Evolutionary conservation across 306 rosid genomes (phyloP), one percentile per base, ranked within the genome.

Genomic region (Mucuna pruriens): DNA sequence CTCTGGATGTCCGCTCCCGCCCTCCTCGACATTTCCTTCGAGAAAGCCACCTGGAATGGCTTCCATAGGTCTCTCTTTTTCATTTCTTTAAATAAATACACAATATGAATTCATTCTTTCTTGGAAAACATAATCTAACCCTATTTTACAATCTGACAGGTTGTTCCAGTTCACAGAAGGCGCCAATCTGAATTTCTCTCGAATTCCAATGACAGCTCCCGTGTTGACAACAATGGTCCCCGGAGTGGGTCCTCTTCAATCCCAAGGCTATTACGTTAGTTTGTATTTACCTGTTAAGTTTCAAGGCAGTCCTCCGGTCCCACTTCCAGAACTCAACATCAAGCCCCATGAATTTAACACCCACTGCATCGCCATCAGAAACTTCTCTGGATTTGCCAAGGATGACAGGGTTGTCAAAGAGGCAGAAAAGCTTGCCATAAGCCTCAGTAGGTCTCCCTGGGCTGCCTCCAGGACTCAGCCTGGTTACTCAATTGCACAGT

Each of bases 91-190:
- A n/a, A n/a, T n/a, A n/a, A n/a, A n/a, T n/a, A n/a, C n/a, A n/a
- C n/a, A n/a, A n/a, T n/a, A n/a, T n/a, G n/a, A n/a, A n/a, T n/a
- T n/a, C n/a, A n/a, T n/a, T n/a, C n/a, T n/a, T n/a, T n/a, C n/a
- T n/a, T n/a, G n/a, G n/a, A n/a, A n/a, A n/a, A n/a, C n/a, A n/a
- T n/a, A n/a, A n/a, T n/a, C n/a, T n/a, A 4, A 29, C 40, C 6
- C 2, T 38, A 38, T 38, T 13, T 13, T 2, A 23, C 36, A 5
- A 11, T 20, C 54, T 19, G 44, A 65, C 83, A 94, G 95, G 83
- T 80, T 95, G 82, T 95, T 92, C 89, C 95, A 95, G 87, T 95
- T 82, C 80, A 90, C 76, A 20, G 83, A 90, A 89, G 97, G 97
- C 8, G 97, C 97, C 62, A 92, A 95, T 82, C 88, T 92, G 58